phyloP scores from a whole-genome alignment of 768 basidiomycete species.

The Boletus sp. region DNA sequence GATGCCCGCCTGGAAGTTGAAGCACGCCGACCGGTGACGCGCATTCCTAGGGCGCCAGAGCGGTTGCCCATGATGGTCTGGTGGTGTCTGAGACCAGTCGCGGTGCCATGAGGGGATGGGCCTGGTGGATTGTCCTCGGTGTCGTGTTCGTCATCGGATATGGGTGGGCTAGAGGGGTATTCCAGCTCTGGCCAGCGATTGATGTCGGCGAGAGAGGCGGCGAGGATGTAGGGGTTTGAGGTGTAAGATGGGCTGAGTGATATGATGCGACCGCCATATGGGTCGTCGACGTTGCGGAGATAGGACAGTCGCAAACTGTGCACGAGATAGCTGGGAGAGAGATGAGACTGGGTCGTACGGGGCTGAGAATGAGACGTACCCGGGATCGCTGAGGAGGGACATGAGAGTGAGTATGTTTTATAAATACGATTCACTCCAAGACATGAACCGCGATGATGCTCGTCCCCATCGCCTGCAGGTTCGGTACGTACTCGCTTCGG shows the following conservation, averaged over 20 bases:
- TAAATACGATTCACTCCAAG: neutral
- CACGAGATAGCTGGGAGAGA: constrained; percentile 56
- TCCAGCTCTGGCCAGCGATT: constrained; percentile 85
- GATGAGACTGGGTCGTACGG: neutral
- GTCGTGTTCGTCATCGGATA: constrained; percentile 66
- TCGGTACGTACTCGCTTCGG: constrained; percentile 39
- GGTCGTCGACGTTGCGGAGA: constrained; percentile 85
- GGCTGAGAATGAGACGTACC: constrained; percentile 34
- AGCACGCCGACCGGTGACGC: constrained; percentile 63
- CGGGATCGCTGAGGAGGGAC: constrained; percentile 65
- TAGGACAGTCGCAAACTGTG: constrained; percentile 84
- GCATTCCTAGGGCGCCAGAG: constrained; percentile 70
- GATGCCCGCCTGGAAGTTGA: constrained; percentile 53
- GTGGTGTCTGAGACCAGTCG: constrained; percentile 55
- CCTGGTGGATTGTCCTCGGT: constrained; percentile 22
- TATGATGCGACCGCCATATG: constrained; percentile 78
- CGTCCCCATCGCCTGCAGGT: constrained; percentile 52
- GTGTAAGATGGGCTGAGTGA: constrained; percentile 74
- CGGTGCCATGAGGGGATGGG: neutral
- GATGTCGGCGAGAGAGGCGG: constrained; percentile 73
- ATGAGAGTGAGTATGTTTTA: constrained; percentile 27
- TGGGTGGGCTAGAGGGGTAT: constrained; percentile 64
- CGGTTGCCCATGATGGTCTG: constrained; percentile 82
- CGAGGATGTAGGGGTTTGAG: constrained; percentile 79
- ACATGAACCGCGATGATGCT: constrained; percentile 6